Evolutionary conservation across 257 asterid genomes (phyloP).

Genomic region (Fraxinus excelsior): DNA sequence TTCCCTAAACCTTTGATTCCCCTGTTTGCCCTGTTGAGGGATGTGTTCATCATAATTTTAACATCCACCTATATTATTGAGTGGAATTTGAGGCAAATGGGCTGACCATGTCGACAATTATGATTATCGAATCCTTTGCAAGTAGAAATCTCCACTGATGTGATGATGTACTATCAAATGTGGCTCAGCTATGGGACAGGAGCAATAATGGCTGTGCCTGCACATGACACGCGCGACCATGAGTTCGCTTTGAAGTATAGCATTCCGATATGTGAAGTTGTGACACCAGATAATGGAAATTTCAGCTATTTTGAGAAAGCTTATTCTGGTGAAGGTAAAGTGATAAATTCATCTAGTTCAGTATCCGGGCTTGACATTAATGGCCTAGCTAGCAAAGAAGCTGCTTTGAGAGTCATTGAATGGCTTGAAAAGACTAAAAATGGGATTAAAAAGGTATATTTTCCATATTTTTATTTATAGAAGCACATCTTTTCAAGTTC

Average conservation of each 20-base stretch:
- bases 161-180: slow-evolving; percentile 23
- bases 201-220: slow-evolving; percentile 99
- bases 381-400: slow-evolving; percentile 73
- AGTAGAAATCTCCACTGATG: slow-evolving; percentile 19
- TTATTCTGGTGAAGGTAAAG: slow-evolving; percentile 76
- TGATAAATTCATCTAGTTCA: slow-evolving; percentile 79
- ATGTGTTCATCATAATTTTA: slow-evolving; percentile 1
- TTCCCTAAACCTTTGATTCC: slow-evolving; percentile 18
- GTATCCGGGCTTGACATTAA: slow-evolving; percentile 75
- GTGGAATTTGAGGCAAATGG: slow-evolving; percentile 18
- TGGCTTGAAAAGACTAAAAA: slow-evolving; percentile 84
- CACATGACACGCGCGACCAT: slow-evolving; percentile 95
- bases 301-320: slow-evolving; percentile 52
- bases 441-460: slow-evolving; percentile 78
- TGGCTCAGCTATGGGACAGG: slow-evolving; percentile 95
- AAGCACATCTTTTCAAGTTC: not conserved
- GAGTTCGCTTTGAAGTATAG: slow-evolving; percentile 86
- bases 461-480: not conserved
- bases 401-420: slow-evolving; percentile 69
- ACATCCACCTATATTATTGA: not conserved
- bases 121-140: not conserved
- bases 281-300: slow-evolving; percentile 63
- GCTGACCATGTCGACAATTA: not conserved
- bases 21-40: slow-evolving; percentile 16
- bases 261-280: slow-evolving; percentile 74